Percentiles rank a stretch among this genome's conserved stretches.
phyloP scores from a whole-genome alignment of 2,329 filamentous ascomycete genomes.

The Pseudogymnoascus sp. region DNA sequence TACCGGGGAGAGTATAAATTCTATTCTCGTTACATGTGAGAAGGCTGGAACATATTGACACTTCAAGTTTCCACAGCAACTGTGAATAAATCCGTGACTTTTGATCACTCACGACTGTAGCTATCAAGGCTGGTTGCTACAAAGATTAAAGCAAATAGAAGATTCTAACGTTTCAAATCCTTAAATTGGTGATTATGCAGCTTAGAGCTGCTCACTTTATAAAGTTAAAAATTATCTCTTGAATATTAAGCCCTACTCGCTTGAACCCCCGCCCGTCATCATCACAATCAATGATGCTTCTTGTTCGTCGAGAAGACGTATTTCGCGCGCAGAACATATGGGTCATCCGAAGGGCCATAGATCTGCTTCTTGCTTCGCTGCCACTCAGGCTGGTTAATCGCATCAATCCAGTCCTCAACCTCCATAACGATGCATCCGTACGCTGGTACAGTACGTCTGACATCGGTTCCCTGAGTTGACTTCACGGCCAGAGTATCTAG shows the following conservation, averaged over 20 bases:
- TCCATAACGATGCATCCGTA: constrained; percentile 87
- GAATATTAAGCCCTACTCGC: background rate
- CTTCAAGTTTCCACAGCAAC: background rate
- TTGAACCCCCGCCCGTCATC: background rate
- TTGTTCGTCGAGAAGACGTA: constrained; percentile 44
- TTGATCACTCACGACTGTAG: background rate
- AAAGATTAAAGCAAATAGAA: too few species aligned
- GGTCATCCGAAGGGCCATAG: constrained; percentile 50
- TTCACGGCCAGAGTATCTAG: constrained; percentile 55
- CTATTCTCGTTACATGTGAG: too few species aligned
- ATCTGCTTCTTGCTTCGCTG: constrained; percentile 56
- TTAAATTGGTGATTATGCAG: background rate
- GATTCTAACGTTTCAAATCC: too few species aligned
- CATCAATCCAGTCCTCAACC: constrained; percentile 90
- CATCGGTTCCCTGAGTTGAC: constrained; percentile 55
- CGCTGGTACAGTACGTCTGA: constrained; percentile 58
- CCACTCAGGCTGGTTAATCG: constrained; percentile 88
- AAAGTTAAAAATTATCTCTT: background rate
- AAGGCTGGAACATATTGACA: too few species aligned
- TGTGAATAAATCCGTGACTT: constrained; percentile 6
- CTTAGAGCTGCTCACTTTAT: background rate
- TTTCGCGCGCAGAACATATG: constrained; percentile 55
- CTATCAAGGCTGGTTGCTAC: too few species aligned
- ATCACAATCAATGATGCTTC: background rate
- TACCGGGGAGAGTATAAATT: too few species aligned